Base-by-base conservation (phyloP, 1,139 yeast genomes). In the Yamadazyma sp. region DNA sequence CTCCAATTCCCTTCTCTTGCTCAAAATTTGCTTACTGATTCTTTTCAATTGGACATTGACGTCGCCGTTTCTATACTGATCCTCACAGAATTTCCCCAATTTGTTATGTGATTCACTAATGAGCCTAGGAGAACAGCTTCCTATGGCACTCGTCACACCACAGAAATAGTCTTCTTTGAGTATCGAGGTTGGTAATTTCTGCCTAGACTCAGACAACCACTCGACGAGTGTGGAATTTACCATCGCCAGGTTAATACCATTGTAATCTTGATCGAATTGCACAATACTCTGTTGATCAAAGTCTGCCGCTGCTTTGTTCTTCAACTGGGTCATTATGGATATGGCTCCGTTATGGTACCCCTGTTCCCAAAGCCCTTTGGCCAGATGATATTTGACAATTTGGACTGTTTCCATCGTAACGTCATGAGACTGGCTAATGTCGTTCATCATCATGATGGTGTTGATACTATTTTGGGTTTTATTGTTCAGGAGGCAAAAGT, bases 31-130 rank as follows among this genome's bases (percentile, higher is more conserved):
- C 22, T 57, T 61, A 15, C 64, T 62, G 8, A 73, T 57, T 32
- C 67, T 74, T 3, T 53, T 55, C 8, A 83, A 64, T 20, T 77
- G 77, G 10, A 71, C 76, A 28, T 60, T 64, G 12, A 74, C 54
- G 2, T 63, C 61, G 3, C 69, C 56, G 2, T 77, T 72, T 45
- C 74, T 73, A 33, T 77, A 65, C 51, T 87, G 94, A 6, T 65
- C 63, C 50, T 86, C 87, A 55, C 97, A 87, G 54, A 91, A 91
- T 25, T 72, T 68, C 0, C 91, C 98, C 50, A 86, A 74, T 3
- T 37, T 42, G 10, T 29, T 23, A 18, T 31, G 30, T 3, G 36
- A 26, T 20, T 31, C 25, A 37, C 36, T 39, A 15, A 38, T 33
- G 27, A 34, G 39, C 23, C 20, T 16, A 10, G 34, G 43, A 17